Evolutionary conservation across 129 eudicot genomes (phyloP).

Genomic region (Chrysanthemum seticuspe): DNA sequence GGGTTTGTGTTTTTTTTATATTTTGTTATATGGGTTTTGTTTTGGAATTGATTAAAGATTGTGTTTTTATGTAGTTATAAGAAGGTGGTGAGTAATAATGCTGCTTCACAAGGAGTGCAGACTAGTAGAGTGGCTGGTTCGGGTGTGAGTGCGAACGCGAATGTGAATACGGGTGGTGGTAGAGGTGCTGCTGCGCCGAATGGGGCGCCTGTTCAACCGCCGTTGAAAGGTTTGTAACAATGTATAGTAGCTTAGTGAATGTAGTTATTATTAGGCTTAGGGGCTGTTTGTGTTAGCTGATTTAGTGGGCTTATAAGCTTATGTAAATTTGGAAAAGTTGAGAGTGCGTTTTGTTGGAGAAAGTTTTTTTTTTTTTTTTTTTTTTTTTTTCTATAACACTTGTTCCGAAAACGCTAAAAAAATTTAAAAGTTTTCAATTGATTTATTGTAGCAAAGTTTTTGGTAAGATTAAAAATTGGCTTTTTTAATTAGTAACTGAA

Average conservation of each 20-base stretch:
- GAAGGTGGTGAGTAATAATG: constrained; percentile 53
- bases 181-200: constrained; percentile 39
- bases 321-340: neutral
- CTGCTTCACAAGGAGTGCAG: constrained; percentile 51
- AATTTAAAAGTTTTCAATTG: no score
- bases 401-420: no score
- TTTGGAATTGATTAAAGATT: neutral
- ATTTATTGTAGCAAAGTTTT: no score
- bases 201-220: constrained; percentile 62
- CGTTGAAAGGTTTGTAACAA: constrained; percentile 39
- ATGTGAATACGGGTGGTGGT: constrained; percentile 28
- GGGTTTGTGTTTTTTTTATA: neutral
- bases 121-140: constrained; percentile 29
- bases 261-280: no score
- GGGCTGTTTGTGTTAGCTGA: no score
- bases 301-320: neutral
- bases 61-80: constrained; percentile 43
- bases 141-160: constrained; percentile 30
- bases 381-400: no score
- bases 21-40: no score
- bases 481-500: no score
- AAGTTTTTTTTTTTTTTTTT: no score
- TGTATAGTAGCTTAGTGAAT: neutral
- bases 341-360: no score
- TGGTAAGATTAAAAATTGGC: no score